Evolutionary conservation across 2,329 filamentous ascomycete genomes (phyloP), one percentile per base, ranked within the genome.

Genomic region (Exophiala bonariae): DNA sequence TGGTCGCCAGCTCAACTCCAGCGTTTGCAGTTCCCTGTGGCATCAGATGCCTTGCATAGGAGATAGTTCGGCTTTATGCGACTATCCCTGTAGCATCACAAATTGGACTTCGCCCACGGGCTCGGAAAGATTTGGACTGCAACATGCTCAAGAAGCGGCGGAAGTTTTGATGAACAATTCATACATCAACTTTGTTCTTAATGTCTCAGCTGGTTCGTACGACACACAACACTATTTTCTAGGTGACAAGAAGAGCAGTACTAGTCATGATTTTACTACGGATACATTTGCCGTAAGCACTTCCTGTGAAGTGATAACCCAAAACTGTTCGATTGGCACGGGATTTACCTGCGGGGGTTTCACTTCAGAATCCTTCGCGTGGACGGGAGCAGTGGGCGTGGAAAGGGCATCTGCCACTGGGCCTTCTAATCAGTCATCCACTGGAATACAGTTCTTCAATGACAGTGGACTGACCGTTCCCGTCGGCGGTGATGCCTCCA

Each of bases 371-470:
- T 54, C 53, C 20, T 48, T 56, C 26, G 45, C 53, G 2, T 56
- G 39, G 30, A 42, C 49, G n/a, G 49, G 49, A 20, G 43, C 49
- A 23, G 52, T 53, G 11, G 54, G 54, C 22, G 35, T 56, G 13
- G 54, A 55, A 32, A 38, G 44, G 11, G 18, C 23, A 32, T 22
- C 40, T 4, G 49, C 45, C 14, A 44, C 42, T 8, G 46, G 34
- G 5, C 14, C 48, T 1, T 14, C 20, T 19, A 54, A 56, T 18
- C 41, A 54, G 40, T 50, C 53, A 14, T 44, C 32, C 32, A 44
- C 37, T 17, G 51, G 53, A 32, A 54, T 56, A 35, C 53, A 56
- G 36, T 56, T 56, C 43, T 56, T 56, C 53, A 51, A 56, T 14
- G 50, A 56, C 40, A 30, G 41, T 26, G 43, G 13, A 32, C 33